Percentiles rank a stretch among this genome's conserved stretches.
These are phyloP conservation scores for Paramecium primaurelia DNA, from an alignment of 73 alveolate genomes.

Conservation along the genomic window DNA sequence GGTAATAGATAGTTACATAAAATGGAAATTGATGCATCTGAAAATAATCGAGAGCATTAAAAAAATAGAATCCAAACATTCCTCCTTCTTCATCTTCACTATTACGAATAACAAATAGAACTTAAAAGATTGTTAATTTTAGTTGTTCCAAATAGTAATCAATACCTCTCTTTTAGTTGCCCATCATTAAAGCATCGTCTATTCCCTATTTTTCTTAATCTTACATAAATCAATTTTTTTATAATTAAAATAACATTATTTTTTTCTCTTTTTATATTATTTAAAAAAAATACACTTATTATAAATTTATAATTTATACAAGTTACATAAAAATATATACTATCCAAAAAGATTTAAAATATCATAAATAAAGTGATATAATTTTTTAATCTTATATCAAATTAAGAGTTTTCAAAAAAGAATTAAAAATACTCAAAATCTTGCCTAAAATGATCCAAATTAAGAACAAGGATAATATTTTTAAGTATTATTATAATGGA, in stretches of 20 bases:
- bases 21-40: constrained; percentile 57
- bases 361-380: no score
- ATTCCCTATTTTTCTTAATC: background rate
- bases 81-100: background rate
- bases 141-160: background rate
- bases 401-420: background rate
- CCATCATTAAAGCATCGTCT: background rate
- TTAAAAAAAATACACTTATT: background rate
- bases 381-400: no score
- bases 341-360: background rate
- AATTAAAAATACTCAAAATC: background rate
- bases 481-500: background rate
- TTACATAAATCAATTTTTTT: background rate
- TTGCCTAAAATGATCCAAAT: background rate
- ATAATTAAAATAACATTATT: background rate
- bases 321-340: background rate
- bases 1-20: background rate
- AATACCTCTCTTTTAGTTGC: background rate
- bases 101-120: constrained; percentile 1
- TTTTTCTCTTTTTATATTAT: background rate
- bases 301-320: background rate
- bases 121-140: background rate
- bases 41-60: constrained; percentile 33
- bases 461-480: background rate
- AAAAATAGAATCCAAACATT: background rate